Conservation (phyloP, 1,284 basidiomycete genomes). For the Microbotryum silenes-acaulis region DNA sequence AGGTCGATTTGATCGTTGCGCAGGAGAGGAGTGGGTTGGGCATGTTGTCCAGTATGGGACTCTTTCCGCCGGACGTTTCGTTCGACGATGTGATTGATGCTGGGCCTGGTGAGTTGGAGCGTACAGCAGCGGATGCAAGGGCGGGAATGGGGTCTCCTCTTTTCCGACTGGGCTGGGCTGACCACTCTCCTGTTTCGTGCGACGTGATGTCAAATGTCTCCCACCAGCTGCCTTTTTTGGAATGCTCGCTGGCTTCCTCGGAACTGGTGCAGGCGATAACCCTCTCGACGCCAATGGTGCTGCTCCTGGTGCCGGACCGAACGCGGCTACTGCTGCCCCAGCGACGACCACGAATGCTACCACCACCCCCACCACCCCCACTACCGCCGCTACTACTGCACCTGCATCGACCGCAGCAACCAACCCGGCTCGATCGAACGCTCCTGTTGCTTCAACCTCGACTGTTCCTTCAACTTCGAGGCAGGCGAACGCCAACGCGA, state of each 20-base stretch:
- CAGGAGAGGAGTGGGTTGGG: background rate
- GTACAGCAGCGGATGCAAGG: background rate
- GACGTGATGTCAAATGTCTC: slow-evolving; percentile 11
- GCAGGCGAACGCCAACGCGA: background rate
- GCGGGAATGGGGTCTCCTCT: background rate
- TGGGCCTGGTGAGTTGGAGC: background rate
- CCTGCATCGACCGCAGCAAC: too few species aligned
- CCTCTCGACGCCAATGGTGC: background rate
- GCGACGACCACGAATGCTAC: background rate
- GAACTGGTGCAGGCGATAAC: background rate
- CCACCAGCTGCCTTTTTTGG: slow-evolving; percentile 4
- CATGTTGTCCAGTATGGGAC: background rate
- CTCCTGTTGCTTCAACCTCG: background rate
- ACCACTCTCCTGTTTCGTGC: background rate
- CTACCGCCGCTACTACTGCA: background rate
- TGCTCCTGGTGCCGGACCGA: background rate
- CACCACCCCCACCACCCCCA: background rate
- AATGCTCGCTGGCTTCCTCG: background rate
- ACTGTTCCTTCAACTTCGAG: background rate
- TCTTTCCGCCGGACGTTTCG: background rate
- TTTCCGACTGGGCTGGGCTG: too few species aligned
- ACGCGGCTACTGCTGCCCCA: background rate
- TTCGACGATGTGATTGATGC: background rate
- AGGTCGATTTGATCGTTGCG: slow-evolving; percentile 4
- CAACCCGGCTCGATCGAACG: background rate